These are phyloP conservation scores for Huntiella decipiens DNA, from an alignment of 2,329 filamentous ascomycete genomes.

Conservation along the genomic window DNA sequence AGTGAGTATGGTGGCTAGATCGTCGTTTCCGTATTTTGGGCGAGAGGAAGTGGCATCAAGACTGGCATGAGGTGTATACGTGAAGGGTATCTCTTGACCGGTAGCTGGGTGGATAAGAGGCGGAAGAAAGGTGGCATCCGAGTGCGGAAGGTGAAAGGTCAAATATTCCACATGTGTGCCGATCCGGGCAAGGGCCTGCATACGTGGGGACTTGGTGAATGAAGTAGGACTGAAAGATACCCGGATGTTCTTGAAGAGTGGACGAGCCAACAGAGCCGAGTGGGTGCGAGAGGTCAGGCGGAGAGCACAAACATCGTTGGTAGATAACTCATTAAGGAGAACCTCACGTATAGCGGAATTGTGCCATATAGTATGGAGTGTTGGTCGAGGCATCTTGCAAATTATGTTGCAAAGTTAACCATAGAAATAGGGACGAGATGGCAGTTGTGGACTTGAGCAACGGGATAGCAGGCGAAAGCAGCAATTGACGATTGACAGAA, in stretches of 20 bases:
- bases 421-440: conserved; percentile 5
- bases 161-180: conserved; percentile 63
- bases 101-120: conserved; percentile 64
- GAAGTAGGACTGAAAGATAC: conserved; percentile 54
- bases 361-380: conserved; percentile 35
- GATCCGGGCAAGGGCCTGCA: conserved; percentile 58
- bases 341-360: conserved; percentile 29
- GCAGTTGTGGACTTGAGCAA: too few relatives aligned
- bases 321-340: conserved; percentile 30
- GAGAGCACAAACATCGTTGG: conserved; percentile 36
- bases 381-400: conserved; percentile 11
- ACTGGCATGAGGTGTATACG: conserved; percentile 61
- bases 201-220: conserved; percentile 54
- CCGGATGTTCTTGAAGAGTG: conserved; percentile 48
- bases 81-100: conserved; percentile 59
- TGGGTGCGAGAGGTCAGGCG: conserved; percentile 52
- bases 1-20: conserved; percentile 63
- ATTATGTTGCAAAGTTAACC: conserved; percentile 8
- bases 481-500: not conserved
- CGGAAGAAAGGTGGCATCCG: conserved; percentile 59
- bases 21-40: conserved; percentile 62
- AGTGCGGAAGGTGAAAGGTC: conserved; percentile 60
- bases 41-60: conserved; percentile 40
- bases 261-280: conserved; percentile 48
- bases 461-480: not conserved